Conservation (phyloP, 768 basidiomycete genomes). For the Calvatia gigantea region DNA sequence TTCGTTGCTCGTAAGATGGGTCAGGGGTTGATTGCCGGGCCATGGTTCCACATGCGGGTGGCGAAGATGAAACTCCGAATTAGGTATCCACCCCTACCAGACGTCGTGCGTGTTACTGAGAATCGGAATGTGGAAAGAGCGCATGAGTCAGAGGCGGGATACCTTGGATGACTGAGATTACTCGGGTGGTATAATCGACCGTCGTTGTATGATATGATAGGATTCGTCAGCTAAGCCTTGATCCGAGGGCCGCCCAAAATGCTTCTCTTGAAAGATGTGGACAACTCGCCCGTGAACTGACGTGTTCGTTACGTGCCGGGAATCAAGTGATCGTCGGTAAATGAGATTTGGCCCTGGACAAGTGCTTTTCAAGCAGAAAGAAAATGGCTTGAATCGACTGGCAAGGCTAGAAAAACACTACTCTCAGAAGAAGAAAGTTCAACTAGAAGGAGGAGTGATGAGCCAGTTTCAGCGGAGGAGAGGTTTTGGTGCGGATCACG, state of each 20-base stretch:
- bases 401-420: no score
- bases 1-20: neutral
- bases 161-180: no score
- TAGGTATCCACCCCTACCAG: no score
- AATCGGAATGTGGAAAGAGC: no score
- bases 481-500: neutral
- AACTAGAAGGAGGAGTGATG: neutral
- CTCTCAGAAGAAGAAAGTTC: neutral
- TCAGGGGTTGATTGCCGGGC: neutral
- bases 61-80: no score
- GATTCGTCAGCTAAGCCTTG: neutral
- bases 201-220: neutral
- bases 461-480: neutral
- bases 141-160: no score
- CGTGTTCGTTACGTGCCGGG: neutral
- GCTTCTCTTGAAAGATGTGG: neutral
- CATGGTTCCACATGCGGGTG: neutral
- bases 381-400: no score
- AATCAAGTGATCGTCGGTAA: neutral
- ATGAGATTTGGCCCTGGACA: neutral
- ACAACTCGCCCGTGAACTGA: neutral
- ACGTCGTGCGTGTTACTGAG: no score
- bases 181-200: neutral
- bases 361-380: neutral
- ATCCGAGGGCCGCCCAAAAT: neutral